Evolutionary conservation across 768 basidiomycete genomes (phyloP).

Genomic region (Mycena venus): DNA sequence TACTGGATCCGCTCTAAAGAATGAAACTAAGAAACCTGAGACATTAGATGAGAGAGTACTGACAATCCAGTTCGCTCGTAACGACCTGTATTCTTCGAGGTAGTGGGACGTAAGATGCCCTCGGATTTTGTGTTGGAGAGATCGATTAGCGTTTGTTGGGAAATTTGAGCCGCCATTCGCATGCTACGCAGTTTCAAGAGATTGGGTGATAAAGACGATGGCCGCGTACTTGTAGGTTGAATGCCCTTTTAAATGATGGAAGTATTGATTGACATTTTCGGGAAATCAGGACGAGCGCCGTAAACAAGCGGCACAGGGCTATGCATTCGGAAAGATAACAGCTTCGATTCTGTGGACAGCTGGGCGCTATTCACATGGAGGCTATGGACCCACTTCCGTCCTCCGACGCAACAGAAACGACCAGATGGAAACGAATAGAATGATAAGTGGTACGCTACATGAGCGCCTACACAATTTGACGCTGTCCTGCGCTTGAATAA

Average conservation of each 20-base stretch:
- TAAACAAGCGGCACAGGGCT: too few species aligned
- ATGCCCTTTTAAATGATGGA: too few species aligned
- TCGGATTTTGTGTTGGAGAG: slow-evolving; percentile 8
- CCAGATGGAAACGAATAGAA: background rate
- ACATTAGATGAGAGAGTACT: background rate
- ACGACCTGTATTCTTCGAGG: slow-evolving; percentile 45
- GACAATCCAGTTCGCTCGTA: slow-evolving; percentile 41
- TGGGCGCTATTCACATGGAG: too few species aligned
- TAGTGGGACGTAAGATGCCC: slow-evolving; percentile 41
- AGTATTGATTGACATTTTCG: too few species aligned
- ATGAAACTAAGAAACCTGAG: slow-evolving; percentile 26
- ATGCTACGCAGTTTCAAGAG: background rate
- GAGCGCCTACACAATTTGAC: too few species aligned
- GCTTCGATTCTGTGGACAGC: too few species aligned
- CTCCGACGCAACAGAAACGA: background rate
- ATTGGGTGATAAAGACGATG: background rate
- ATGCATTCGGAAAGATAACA: too few species aligned
- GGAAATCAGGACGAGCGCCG: background rate
- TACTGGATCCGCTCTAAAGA: slow-evolving; percentile 23
- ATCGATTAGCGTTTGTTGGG: background rate
- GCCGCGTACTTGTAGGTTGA: background rate
- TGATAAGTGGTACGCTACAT: too few species aligned
- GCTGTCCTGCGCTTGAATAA: too few species aligned
- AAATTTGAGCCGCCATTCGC: background rate
- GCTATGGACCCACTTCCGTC: too few species aligned